Evolutionary conservation across 768 basidiomycete genomes (phyloP).

Genomic region (Leccinum obscurum): DNA sequence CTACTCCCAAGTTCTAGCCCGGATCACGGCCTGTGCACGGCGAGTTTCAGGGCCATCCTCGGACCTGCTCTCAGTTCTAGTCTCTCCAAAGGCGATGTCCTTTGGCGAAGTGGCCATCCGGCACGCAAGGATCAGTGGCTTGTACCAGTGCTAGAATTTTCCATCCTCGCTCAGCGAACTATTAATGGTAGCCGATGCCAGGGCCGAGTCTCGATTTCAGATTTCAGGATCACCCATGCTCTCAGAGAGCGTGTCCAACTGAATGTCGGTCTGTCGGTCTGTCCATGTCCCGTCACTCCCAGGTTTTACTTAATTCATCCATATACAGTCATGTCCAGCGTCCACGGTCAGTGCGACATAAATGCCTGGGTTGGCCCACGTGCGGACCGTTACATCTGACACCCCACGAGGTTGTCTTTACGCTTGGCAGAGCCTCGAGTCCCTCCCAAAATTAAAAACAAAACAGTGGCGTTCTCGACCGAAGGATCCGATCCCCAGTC

Average conservation of each 20-base stretch:
- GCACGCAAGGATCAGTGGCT: not conserved
- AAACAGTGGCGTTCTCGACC: not conserved
- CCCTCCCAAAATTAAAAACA: not conserved
- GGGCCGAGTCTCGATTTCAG: not conserved
- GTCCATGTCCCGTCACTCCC: not conserved
- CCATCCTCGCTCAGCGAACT: not conserved
- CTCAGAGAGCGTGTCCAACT: not conserved
- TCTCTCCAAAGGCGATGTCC: not conserved
- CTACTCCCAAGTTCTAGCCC: conserved; percentile 2
- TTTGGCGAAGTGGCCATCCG: not conserved
- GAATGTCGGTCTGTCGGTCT: not conserved
- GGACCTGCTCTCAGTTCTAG: not conserved
- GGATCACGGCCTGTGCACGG: conserved; percentile 14
- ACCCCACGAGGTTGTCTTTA: conserved; percentile 14
- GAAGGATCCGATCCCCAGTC: not conserved
- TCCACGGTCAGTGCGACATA: not conserved
- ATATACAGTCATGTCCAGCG: not conserved
- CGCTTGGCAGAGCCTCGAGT: not conserved
- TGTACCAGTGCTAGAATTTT: not conserved
- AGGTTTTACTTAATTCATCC: not conserved
- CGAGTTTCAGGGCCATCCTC: conserved; percentile 10
- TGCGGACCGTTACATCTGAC: conserved; percentile 9
- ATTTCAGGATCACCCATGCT: not conserved
- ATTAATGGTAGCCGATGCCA: not conserved
- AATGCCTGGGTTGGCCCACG: not conserved